Conservation (phyloP, 805 yeast species). For the Barnettozyma sp. region DNA sequence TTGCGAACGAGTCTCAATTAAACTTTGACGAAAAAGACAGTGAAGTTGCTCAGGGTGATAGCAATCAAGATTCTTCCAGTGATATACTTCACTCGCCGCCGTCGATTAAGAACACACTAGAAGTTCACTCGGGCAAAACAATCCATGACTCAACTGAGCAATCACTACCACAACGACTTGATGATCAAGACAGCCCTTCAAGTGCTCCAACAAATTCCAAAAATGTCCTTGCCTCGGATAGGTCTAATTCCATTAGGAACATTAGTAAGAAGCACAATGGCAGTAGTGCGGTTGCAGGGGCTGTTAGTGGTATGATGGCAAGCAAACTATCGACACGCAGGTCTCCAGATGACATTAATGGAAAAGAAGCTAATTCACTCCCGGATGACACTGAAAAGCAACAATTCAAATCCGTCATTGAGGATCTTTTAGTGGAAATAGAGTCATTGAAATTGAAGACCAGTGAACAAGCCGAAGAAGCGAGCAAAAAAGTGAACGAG, state of each 20-base stretch:
- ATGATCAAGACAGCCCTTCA: too few relatives aligned
- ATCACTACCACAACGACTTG: too few relatives aligned
- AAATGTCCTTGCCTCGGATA: too few relatives aligned
- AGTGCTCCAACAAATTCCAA: too few relatives aligned
- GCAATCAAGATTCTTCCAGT: not conserved
- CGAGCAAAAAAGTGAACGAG: slow-evolving; percentile 44
- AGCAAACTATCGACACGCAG: not conserved
- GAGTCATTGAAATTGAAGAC: slow-evolving; percentile 36
- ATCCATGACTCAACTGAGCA: too few relatives aligned
- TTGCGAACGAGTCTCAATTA: slow-evolving; percentile 8
- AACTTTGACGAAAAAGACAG: slow-evolving; percentile 2
- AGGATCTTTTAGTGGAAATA: slow-evolving; percentile 29
- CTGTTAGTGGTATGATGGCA: slow-evolving; percentile 1
- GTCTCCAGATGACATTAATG: not conserved
- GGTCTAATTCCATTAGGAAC: too few relatives aligned
- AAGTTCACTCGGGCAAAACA: too few relatives aligned
- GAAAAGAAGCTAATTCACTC: not conserved
- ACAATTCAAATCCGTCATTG: slow-evolving; percentile 26
- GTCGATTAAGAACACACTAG: too few relatives aligned
- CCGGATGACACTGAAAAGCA: slow-evolving; percentile 15
- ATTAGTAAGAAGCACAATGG: not conserved
- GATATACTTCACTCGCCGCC: too few relatives aligned
- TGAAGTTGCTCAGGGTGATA: not conserved
- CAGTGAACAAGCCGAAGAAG: slow-evolving; percentile 46
- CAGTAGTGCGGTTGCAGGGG: slow-evolving; percentile 4